Conservation (phyloP, 2,329 filamentous ascomycete genomes). For the Alternaria longipes region DNA sequence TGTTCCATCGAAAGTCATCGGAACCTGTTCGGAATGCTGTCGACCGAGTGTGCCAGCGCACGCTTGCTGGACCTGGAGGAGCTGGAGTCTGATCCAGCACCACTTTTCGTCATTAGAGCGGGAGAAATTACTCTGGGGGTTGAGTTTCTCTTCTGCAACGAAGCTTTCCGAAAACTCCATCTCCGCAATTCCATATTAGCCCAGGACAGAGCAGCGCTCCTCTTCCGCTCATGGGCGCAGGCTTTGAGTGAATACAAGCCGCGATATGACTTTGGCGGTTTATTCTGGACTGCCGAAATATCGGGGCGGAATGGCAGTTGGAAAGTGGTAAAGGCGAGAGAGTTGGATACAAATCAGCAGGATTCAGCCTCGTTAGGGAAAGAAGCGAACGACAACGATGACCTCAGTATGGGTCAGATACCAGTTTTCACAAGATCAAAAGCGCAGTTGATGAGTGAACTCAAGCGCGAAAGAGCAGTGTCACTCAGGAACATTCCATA, state of each 20-base stretch:
- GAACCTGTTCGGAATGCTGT: constrained; percentile 11
- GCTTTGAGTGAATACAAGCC: constrained; percentile 26
- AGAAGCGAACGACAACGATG: neutral
- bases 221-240: constrained; percentile 42
- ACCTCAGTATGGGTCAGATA: neutral
- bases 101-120: constrained; percentile 36
- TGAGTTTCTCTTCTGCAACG: constrained; percentile 35
- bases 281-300: constrained; percentile 29
- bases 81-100: constrained; percentile 33
- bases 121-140: constrained; percentile 21
- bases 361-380: constrained; percentile 1
- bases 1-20: neutral
- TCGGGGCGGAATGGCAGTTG: constrained; percentile 23
- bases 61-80: constrained; percentile 31
- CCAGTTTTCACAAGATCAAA: constrained; percentile 19
- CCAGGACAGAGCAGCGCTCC: constrained; percentile 21
- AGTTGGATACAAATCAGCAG: neutral
- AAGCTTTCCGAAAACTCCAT: constrained; percentile 26
- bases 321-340: constrained; percentile 30
- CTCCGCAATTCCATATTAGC: constrained; percentile 20
- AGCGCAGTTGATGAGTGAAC: constrained; percentile 13
- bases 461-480: constrained; percentile 6
- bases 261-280: constrained; percentile 25
- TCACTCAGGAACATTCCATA: constrained; percentile 16
- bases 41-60: constrained; percentile 1